Percentiles rank a stretch among this genome's conserved stretches.
phyloP scores from a whole-genome alignment of 192 early-diverging fungal genomes.

The Chytriomyces hyalinus region DNA sequence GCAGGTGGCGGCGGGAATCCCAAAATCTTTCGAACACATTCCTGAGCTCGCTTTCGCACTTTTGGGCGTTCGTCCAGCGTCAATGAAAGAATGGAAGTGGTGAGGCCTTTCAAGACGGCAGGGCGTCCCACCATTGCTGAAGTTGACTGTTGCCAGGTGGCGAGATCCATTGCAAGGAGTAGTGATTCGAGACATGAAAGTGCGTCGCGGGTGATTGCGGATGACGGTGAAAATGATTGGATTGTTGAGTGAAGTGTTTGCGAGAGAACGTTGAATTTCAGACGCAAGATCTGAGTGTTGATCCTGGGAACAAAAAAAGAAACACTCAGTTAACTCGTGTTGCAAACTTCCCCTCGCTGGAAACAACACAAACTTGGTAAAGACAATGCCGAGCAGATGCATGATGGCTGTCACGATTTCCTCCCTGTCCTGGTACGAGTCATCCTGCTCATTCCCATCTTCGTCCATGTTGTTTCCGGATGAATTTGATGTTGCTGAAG shows the following conservation, averaged over 20 bases:
- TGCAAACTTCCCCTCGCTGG: background rate
- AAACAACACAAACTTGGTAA: constrained; percentile 60
- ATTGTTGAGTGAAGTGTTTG: constrained; percentile 59
- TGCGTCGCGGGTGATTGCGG: constrained; percentile 25
- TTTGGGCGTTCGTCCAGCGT: constrained; percentile 85
- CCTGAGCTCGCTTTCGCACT: constrained; percentile 87
- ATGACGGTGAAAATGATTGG: constrained; percentile 56
- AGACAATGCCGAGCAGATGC: constrained; percentile 80
- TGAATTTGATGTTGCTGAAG: constrained; percentile 23
- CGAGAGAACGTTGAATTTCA: constrained; percentile 52
- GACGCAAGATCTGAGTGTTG: constrained; percentile 37
- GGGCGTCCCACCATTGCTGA: constrained; percentile 20
- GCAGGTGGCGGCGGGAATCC: constrained; percentile 74
- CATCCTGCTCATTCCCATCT: constrained; percentile 34
- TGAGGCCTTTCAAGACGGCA: constrained; percentile 22
- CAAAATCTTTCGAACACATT: constrained; percentile 76
- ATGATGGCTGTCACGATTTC: constrained; percentile 65
- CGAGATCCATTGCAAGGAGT: constrained; percentile 77
- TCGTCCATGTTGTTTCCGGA: constrained; percentile 7
- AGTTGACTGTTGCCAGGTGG: constrained; percentile 63
- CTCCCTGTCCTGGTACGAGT: constrained; percentile 53
- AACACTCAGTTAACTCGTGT: background rate
- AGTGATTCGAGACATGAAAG: constrained; percentile 79
- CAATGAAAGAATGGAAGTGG: constrained; percentile 65
- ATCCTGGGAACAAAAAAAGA: constrained; percentile 27